Base-by-base conservation (phyloP, 176 grass and related monocot species). In the Aechmea fasciata region DNA sequence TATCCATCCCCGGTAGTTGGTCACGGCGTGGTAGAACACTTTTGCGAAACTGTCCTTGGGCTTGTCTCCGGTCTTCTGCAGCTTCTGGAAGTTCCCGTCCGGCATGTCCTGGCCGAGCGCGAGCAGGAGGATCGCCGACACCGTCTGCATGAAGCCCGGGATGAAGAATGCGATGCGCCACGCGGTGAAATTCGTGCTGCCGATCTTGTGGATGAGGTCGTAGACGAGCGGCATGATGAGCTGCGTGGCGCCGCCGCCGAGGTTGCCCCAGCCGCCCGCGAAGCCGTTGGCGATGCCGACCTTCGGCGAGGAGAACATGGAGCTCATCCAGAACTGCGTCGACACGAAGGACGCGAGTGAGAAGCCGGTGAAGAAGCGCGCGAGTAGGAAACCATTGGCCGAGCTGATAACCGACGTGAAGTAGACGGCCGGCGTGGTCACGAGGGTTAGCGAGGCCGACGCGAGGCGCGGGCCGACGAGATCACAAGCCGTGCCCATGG, bases 301-400 rank as follows among this genome's bases (percentile, higher is more conserved):
- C 76, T 85, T 89, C 29, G 85, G 81, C 11, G 88, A 3, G 3
- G 92, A 81, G 83, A 96, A 96, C 92, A 96, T 91, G 63, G 88
- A 91, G 75, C 92, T 96, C 92, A 96, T 96, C 92, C 92, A 96
- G 73, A 91, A 96, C 66, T 96, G 92, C 23, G 85, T 84, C 2
- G 92, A 96, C 66, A 96, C 92, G 78, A 96, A 96, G 6, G 92
- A 89, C 11, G 88, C 92, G 1, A 96, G 88, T 29, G 92, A 91
- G 85, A 96, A 89, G 28, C 92, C 92, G 13, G 88, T 89, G 85
- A 96, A 89, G 85, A 96, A 96, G 11, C 92, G 85, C 26, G 78
- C 92, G 18, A 96, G 81, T 5, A 96, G 80, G 81, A 57, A 96
- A 0, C 71, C 63, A 0, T 83, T 62, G 1, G 92, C 69, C 2